Conservation (phyloP, 2,329 filamentous ascomycete species). For the Cryphonectria naterciae region DNA sequence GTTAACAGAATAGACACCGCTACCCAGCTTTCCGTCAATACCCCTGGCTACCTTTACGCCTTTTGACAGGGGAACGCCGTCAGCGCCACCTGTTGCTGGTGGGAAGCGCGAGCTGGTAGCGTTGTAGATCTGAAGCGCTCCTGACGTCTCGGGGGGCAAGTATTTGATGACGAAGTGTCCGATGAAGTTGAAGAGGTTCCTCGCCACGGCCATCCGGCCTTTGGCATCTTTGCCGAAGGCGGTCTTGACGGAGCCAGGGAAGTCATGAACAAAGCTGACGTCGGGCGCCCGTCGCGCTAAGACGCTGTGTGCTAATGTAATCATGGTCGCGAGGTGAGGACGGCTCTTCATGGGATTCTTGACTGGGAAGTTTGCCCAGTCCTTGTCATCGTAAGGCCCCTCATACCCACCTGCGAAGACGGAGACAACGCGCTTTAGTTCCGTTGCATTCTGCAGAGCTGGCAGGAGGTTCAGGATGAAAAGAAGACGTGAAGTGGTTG, state of each 20-base stretch:
- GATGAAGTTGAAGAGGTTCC: constrained; percentile 38
- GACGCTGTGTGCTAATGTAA: constrained; percentile 53
- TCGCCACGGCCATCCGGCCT: constrained; percentile 28
- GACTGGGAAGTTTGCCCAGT: constrained; percentile 45
- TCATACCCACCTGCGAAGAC: constrained; percentile 45
- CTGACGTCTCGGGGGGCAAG: constrained; percentile 5
- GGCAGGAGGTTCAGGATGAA: constrained; percentile 63
- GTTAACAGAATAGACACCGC: constrained; percentile 45
- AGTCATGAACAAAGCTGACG: constrained; percentile 46
- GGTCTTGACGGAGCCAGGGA: constrained; percentile 44
- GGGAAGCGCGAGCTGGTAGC: constrained; percentile 42
- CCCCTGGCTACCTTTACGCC: constrained; percentile 36
- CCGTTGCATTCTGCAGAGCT: constrained; percentile 49
- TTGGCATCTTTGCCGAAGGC: constrained; percentile 34
- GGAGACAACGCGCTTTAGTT: constrained; percentile 57
- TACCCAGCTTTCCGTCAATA: constrained; percentile 39
- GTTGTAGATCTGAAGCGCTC: constrained; percentile 8
- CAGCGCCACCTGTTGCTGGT: constrained; percentile 31
- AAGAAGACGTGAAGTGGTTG: constrained; percentile 45
- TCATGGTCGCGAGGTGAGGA: constrained; percentile 53
- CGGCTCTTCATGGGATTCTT: constrained; percentile 44
- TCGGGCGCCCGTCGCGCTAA: constrained; percentile 50
- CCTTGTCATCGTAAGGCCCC: constrained; percentile 54
- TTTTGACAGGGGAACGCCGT: constrained; percentile 34
- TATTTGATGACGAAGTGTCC: constrained; percentile 2